Evolutionary conservation across 805 yeast species (phyloP).

Genomic region (Ogataea saltuana): DNA sequence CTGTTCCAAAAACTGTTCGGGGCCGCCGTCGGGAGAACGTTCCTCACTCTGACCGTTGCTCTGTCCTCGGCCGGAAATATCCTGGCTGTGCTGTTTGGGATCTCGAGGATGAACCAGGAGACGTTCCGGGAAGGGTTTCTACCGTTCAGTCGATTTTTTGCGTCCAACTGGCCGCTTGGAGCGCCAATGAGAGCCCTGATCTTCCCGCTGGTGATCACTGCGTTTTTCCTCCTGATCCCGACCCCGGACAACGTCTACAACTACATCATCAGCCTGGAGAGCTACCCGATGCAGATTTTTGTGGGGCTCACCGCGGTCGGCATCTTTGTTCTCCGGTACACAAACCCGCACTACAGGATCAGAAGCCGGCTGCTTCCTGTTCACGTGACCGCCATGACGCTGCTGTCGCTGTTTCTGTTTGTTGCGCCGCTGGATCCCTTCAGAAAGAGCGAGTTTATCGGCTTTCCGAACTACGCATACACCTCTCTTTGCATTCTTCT

Average conservation of each 20-base stretch:
- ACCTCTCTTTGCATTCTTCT: constrained; percentile 44
- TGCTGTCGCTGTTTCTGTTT: constrained; percentile 48
- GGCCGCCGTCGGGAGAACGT: constrained; percentile 44
- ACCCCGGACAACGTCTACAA: constrained; percentile 50
- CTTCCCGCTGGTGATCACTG: constrained; percentile 44
- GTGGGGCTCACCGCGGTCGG: constrained; percentile 57
- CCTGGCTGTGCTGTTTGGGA: constrained; percentile 53
- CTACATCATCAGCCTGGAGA: constrained; percentile 52
- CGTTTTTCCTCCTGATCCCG: constrained; percentile 44
- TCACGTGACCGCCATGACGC: constrained; percentile 49
- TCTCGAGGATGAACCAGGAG: constrained; percentile 57
- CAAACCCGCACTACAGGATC: constrained; percentile 50
- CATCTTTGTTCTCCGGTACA: constrained; percentile 51
- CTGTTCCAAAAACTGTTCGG: constrained; percentile 55
- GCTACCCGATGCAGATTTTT: constrained; percentile 52
- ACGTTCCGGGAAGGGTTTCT: constrained; percentile 56
- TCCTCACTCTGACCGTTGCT: constrained; percentile 52
- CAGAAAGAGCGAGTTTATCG: constrained; percentile 34
- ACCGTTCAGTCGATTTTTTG: constrained; percentile 51
- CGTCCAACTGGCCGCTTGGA: constrained; percentile 55
- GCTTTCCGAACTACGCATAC: constrained; percentile 52
- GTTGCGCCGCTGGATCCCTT: constrained; percentile 53
- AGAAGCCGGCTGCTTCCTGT: constrained; percentile 51
- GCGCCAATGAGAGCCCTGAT: constrained; percentile 51
- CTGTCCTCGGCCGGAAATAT: constrained; percentile 58